Conservation (phyloP, 2,329 filamentous ascomycete genomes). For the Ascochyta fabae region DNA sequence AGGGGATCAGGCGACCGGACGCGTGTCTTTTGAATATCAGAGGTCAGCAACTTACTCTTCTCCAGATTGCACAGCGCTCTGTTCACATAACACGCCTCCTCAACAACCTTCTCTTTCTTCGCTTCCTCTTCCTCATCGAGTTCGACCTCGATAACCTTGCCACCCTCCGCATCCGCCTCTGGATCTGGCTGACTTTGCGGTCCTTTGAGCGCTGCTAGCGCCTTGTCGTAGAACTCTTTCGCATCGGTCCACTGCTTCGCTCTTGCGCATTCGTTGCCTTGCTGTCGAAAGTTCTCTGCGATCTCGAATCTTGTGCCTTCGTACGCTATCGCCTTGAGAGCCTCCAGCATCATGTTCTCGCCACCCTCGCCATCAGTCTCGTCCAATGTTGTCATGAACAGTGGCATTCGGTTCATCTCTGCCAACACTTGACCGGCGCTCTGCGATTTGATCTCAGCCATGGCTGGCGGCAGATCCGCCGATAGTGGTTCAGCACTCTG, state of each 20-base stretch:
- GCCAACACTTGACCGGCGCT: slow-evolving; percentile 66
- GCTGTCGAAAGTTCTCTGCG: slow-evolving; percentile 82
- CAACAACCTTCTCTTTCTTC: slow-evolving; percentile 65
- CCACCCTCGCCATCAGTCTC: slow-evolving; percentile 65
- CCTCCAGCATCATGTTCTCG: slow-evolving; percentile 84
- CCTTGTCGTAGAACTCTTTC: slow-evolving; percentile 89
- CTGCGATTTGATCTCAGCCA: slow-evolving; percentile 63
- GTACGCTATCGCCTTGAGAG: slow-evolving; percentile 87
- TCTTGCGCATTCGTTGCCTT: slow-evolving; percentile 87
- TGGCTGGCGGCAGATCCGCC: slow-evolving; percentile 62
- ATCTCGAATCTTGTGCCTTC: slow-evolving; percentile 90
- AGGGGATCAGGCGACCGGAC: neutral
- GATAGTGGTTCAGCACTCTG: slow-evolving; percentile 21
- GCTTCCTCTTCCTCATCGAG: slow-evolving; percentile 66
- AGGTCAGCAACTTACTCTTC: slow-evolving; percentile 61
- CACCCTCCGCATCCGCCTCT: slow-evolving; percentile 50
- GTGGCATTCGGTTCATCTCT: slow-evolving; percentile 73
- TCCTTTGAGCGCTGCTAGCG: slow-evolving; percentile 71
- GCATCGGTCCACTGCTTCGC: slow-evolving; percentile 79
- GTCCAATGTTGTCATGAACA: slow-evolving; percentile 94
- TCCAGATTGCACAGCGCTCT: slow-evolving; percentile 89
- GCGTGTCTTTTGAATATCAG: neutral
- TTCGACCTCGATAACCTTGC: slow-evolving; percentile 54
- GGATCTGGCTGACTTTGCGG: slow-evolving; percentile 58
- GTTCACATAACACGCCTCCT: slow-evolving; percentile 84